Conservation (phyloP, 192 early-diverging fungal species). For the Entomortierella beljakovae region DNA sequence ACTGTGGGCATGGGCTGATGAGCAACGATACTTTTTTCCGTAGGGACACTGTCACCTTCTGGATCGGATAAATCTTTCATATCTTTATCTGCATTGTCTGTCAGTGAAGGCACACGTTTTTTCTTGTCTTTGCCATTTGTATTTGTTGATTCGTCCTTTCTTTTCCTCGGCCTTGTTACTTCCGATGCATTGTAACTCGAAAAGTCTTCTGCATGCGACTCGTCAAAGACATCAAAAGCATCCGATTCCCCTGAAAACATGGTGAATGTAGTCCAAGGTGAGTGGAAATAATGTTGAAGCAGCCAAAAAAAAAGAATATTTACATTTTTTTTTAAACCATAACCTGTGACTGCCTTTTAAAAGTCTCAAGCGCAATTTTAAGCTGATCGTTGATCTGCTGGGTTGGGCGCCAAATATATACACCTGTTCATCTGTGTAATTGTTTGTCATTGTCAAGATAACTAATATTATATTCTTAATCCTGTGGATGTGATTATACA, state of each 20-base stretch:
- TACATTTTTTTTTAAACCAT: background rate
- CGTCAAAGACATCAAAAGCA: conserved; percentile 49
- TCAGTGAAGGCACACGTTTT: conserved; percentile 6
- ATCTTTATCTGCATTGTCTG: conserved; percentile 38
- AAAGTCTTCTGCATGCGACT: conserved; percentile 32
- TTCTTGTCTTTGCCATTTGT: conserved; percentile 26
- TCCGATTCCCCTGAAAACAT: conserved; percentile 43
- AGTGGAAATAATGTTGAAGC: background rate
- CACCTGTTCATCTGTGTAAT: too few relatives aligned
- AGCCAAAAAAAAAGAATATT: background rate
- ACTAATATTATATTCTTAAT: too few relatives aligned
- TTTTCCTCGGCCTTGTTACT: conserved; percentile 15
- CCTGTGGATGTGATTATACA: too few relatives aligned
- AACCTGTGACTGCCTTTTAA: background rate
- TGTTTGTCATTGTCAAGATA: too few relatives aligned
- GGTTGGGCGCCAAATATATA: too few relatives aligned
- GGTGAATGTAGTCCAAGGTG: background rate
- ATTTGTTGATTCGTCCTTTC: conserved; percentile 3
- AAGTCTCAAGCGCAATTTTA: too few relatives aligned
- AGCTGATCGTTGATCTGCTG: too few relatives aligned
- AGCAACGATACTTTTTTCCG: conserved; percentile 9
- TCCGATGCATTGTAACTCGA: conserved; percentile 17
- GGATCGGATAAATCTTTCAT: conserved; percentile 30
- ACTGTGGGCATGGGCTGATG: conserved; percentile 62
- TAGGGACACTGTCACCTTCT: conserved; percentile 19